A percentile compares a stretch with the other conserved stretches of the same genome.
phyloP scores from a whole-genome alignment of 495 filamentous ascomycete species.

The Diplogelasinospora grovesii region DNA sequence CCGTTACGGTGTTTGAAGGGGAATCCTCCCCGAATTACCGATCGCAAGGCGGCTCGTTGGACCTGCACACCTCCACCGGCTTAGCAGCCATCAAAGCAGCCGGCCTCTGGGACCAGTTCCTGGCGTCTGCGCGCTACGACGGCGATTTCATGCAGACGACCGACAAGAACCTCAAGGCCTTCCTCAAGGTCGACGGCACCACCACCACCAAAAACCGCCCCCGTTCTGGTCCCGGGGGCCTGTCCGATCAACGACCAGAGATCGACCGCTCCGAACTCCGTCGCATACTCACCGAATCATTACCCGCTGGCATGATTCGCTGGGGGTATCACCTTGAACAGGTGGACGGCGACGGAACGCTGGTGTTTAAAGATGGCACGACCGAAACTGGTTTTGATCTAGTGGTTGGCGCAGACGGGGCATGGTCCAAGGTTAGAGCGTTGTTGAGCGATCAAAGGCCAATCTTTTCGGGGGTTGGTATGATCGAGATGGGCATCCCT shows the following conservation, averaged over 20 bases:
- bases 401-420: constrained; percentile 42
- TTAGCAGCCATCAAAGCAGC: constrained; percentile 45
- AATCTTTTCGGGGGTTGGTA: constrained; percentile 30
- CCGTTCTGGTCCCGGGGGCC: too few species aligned
- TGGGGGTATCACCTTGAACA: constrained; percentile 40
- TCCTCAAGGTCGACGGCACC: constrained; percentile 8
- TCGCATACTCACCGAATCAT: constrained; percentile 27
- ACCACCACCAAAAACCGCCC: neutral
- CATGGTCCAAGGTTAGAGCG: constrained; percentile 35
- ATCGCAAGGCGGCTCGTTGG: constrained; percentile 48
- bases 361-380: constrained; percentile 17
- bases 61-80: constrained; percentile 47
- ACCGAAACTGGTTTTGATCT: constrained; percentile 30
- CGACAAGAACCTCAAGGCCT: constrained; percentile 26
- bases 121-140: constrained; percentile 37
- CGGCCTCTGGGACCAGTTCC: constrained; percentile 42
- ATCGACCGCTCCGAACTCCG: constrained; percentile 36
- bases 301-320: constrained; percentile 37
- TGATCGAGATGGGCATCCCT: constrained; percentile 32
- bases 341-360: constrained; percentile 4
- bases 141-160: constrained; percentile 39
- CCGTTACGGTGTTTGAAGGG: constrained; percentile 43
- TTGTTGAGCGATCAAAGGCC: constrained; percentile 23
- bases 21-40: constrained; percentile 35
- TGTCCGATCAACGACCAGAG: constrained; percentile 32